Evolutionary conservation across 345 rosid species (phyloP), one percentile per base, ranked within the genome.

Genomic region (Cardamine resedifolia): DNA sequence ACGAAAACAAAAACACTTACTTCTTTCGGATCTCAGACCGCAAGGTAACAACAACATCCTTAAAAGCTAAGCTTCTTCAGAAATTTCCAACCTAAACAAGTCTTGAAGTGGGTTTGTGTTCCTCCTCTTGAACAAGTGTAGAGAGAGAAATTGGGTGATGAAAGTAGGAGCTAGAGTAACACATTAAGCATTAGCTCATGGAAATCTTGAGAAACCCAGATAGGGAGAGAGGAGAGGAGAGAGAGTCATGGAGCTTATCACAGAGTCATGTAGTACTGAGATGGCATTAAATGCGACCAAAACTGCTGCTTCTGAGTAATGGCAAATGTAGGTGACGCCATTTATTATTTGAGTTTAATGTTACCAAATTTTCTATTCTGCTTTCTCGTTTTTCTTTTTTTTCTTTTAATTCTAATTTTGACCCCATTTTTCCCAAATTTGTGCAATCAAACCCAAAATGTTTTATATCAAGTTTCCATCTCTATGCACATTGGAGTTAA

Each of bases 161-260:
- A 81, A 75, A 84, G 66, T 82, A 85, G 58, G 45, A 91, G 71
- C 64, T 74, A 82, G 73, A 81, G 75, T 68, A 23, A 51, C 52
- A 68, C 79, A 61, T 26, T 68, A 16, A 68, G 41, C 57, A 60
- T 12, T 68, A 51, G 74, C 79, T 68, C 79, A 75, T 76, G 76
- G 26, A 63, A 76, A 56, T 76, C 76, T 76, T 64, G 64, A 71
- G 75, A 76, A 47, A 48, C 58, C 63, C 45, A 64, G 59, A 68
- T 41, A 68, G 74, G 20, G 10, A 43, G 10, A 43, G 58, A 63
- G 70, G 66, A 70, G 27, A 63, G 75, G 11, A 56, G 62, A 75
- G 74, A 76, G 66, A 41, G 71, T 30, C 63, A 66, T 64, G 70
- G 44, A 47, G 72, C 60, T 66, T 70, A 70, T 77, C 60, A 64